These are phyloP conservation scores for Cordyceps fumosorosea DNA, from an alignment of 2,329 filamentous ascomycete genomes.

Conservation along the genomic window DNA sequence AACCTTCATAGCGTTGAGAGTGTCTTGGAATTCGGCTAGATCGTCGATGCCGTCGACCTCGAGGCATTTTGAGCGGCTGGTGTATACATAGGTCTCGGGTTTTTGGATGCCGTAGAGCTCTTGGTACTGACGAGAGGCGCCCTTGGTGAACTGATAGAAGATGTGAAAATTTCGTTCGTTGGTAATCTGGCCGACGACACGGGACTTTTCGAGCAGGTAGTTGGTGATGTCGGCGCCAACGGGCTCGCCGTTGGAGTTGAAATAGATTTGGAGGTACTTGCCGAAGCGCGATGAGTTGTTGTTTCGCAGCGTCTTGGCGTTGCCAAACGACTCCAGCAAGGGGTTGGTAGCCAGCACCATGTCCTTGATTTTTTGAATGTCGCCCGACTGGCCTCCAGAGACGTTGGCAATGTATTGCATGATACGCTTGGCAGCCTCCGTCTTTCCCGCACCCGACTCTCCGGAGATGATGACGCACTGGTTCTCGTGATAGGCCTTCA, in stretches of 20 bases:
- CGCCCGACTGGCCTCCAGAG: slow-evolving; percentile 74
- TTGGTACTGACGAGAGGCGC: slow-evolving; percentile 78
- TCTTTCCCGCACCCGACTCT: slow-evolving; percentile 97
- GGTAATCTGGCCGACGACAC: slow-evolving; percentile 88
- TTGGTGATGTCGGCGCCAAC: slow-evolving; percentile 97
- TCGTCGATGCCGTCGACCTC: slow-evolving; percentile 95
- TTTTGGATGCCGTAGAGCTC: slow-evolving; percentile 86
- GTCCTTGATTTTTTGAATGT: slow-evolving; percentile 95
- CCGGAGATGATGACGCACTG: slow-evolving; percentile 99
- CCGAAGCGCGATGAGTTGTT: slow-evolving; percentile 99
- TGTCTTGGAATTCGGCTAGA: slow-evolving; percentile 79
- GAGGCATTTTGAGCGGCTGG: slow-evolving; percentile 87
- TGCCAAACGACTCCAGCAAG: slow-evolving; percentile 93
- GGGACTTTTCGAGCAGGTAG: slow-evolving; percentile 89
- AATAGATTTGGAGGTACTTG: slow-evolving; percentile 96
- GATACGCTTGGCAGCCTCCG: slow-evolving; percentile 93
- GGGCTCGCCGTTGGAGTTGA: slow-evolving; percentile 85
- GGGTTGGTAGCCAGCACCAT: slow-evolving; percentile 99
- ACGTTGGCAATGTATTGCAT: slow-evolving; percentile 99
- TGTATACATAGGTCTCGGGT: slow-evolving; percentile 89
- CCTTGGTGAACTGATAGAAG: slow-evolving; percentile 98
- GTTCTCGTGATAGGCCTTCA: slow-evolving; percentile 99
- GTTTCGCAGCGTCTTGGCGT: slow-evolving; percentile 94
- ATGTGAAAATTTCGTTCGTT: slow-evolving; percentile 99
- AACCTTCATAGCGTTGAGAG: slow-evolving; percentile 86